Percentiles rank a stretch among this genome's conserved stretches.
These are phyloP conservation scores for Eutrema heterophyllum DNA, from an alignment of 345 rosid genomes.

Conservation along the genomic window DNA sequence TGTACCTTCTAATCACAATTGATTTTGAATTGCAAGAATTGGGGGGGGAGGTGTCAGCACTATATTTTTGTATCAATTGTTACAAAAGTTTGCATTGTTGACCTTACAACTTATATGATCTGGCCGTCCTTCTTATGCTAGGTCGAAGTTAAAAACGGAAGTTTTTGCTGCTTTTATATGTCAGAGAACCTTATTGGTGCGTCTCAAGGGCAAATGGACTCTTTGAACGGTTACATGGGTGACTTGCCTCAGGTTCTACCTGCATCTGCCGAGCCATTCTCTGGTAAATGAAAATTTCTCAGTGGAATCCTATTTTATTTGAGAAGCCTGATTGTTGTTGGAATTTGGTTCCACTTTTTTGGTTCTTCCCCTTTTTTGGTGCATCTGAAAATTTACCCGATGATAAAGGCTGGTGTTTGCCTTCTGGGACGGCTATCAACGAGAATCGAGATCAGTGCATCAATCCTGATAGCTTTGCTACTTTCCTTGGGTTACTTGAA, in stretches of 20 bases:
- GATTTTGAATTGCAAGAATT: neutral
- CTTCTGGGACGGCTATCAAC: constrained; percentile 44
- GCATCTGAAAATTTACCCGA: constrained; percentile 41
- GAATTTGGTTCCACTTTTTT: constrained; percentile 3
- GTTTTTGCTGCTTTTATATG: constrained; percentile 69
- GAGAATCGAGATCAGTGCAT: constrained; percentile 64
- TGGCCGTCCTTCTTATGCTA: constrained; percentile 25
- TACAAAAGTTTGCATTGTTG: constrained; percentile 7
- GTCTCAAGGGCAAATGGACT: constrained; percentile 33
- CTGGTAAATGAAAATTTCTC: constrained; percentile 46
- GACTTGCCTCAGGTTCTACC: constrained; percentile 68
- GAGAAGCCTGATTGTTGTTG: neutral
- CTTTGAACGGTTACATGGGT: constrained; percentile 26
- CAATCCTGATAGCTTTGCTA: constrained; percentile 66
- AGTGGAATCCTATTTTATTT: neutral
- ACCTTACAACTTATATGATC: constrained; percentile 1
- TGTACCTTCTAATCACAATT: neutral
- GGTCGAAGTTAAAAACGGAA: constrained; percentile 67
- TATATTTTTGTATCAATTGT: neutral
- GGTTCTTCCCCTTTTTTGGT: constrained; percentile 29
- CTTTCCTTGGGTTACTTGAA: constrained; percentile 77
- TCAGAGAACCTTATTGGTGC: constrained; percentile 51
- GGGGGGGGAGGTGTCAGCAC: neutral
- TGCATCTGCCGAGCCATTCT: constrained; percentile 39
- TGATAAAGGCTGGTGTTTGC: constrained; percentile 51